Base-by-base conservation (phyloP, 2,329 filamentous ascomycete genomes). In the Paracamarosporium sp. region DNA sequence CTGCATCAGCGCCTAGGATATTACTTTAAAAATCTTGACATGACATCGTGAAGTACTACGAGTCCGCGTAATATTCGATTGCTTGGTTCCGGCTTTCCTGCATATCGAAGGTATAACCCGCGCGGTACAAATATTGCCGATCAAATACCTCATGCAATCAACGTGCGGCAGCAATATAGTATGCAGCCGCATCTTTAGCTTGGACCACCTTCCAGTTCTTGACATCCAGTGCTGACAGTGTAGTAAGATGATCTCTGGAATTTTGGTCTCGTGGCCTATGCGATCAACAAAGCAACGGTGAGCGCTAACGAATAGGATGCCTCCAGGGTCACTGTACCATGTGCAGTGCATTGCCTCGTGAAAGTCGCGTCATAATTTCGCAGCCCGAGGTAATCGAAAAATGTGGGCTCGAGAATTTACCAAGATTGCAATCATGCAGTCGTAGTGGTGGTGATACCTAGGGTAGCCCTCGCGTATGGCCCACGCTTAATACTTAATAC, bases 41-140 rank as follows among this genome's bases (percentile, higher is more conserved):
- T 6, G 25, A 11, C n/a, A 4, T 6, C 8, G 27, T 31, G 6
- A 22, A 1, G 17, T 33, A 30, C 27, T 15, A 31, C 28, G 28
- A 45, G 13, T 24, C 17, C 11, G 12, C 17, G 13, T 8, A 28
- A 33, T 25, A 25, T 38, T 20, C 41, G 36, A 59, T 48, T 47
- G 35, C 31, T 38, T 17, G 5, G 41, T 22, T 50, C 15, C 24
- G 13, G 38, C 24, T 55, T 31, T 52, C 53, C 53, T 52, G 56
- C 56, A 59, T 52, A 58, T 38, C 33, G 50, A 30, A 51, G 33
- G n/a, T n/a, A n/a, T n/a, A 40, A 51, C n/a, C 20, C 8, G 24
- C 28, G 5, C 28, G 17, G 9, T 28, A 30, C 25, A 12, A 17
- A 36, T 17, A 43, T 28, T 20, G 20, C 38, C 48, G 57, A 44